A percentile compares a stretch with the other conserved stretches of the same genome.
phyloP scores from a whole-genome alignment of 805 yeast species.

The Yarrowia sp. region DNA sequence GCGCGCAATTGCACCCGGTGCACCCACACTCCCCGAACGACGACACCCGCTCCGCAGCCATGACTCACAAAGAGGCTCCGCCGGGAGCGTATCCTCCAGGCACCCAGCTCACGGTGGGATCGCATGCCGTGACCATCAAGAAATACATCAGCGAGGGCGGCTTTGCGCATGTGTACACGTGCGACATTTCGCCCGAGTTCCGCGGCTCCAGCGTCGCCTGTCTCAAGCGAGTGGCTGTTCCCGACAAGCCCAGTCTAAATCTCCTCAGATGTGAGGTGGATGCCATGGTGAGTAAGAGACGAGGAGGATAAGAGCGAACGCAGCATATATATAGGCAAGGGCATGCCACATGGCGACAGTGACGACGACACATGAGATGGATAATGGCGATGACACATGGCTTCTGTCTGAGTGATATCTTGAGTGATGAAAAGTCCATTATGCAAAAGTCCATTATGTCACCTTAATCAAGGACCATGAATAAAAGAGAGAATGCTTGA shows the following conservation, averaged over 20 bases:
- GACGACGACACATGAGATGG: too few species aligned
- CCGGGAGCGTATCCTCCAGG: constrained; percentile 80
- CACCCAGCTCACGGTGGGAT: constrained; percentile 79
- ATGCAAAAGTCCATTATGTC: too few species aligned
- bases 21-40: constrained; percentile 2
- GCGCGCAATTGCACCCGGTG: constrained; percentile 39
- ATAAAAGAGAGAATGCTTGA: too few species aligned
- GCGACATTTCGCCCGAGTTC: constrained; percentile 67
- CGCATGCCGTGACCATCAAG: constrained; percentile 72
- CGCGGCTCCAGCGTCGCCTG: constrained; percentile 70
- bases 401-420: too few species aligned
- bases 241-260: constrained; percentile 83
- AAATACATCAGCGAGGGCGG: constrained; percentile 88
- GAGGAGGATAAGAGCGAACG: too few species aligned
- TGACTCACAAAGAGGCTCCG: constrained; percentile 48
- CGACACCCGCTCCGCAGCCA: constrained; percentile 2
- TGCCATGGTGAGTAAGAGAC: constrained; percentile 65
- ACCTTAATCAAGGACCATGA: too few species aligned
- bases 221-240: constrained; percentile 93
- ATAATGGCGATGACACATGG: too few species aligned
- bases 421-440: too few species aligned
- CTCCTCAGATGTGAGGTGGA: constrained; percentile 93
- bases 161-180: constrained; percentile 92
- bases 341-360: too few species aligned
- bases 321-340: too few species aligned